Percentiles rank a stretch among this genome's conserved stretches.
These are phyloP conservation scores for Hibiscus tridactylites DNA, from an alignment of 345 rosid species.

Conservation along the genomic window DNA sequence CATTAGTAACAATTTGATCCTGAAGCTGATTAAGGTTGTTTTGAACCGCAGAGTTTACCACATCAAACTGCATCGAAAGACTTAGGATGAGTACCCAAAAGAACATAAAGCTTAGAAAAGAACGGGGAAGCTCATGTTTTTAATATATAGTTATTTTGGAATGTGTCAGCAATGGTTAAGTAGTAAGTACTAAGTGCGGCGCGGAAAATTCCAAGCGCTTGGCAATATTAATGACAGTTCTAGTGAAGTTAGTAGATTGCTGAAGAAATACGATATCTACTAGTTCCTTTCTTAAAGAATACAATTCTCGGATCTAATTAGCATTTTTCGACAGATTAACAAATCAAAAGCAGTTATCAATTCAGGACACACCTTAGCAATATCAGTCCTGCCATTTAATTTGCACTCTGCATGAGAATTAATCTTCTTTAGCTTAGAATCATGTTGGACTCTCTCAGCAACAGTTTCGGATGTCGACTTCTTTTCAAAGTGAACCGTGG, in stretches of 20 bases:
- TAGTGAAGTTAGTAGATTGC: background rate
- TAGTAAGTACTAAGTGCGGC: background rate
- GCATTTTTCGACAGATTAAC: background rate
- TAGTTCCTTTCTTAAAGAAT: background rate
- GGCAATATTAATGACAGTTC: background rate
- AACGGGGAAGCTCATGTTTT: too few species aligned
- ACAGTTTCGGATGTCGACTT: conserved; percentile 7
- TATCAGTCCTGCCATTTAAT: conserved; percentile 9
- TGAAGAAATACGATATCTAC: background rate
- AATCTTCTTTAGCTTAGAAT: conserved; percentile 12
- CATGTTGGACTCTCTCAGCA: conserved; percentile 4
- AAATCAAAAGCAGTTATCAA: background rate
- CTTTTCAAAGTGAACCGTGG: background rate
- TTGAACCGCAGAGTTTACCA: conserved; percentile 7
- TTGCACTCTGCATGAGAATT: conserved; percentile 7
- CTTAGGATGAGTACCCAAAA: background rate
- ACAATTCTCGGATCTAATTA: background rate
- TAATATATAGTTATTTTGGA: too few species aligned
- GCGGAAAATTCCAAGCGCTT: background rate
- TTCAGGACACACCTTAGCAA: conserved; percentile 1
- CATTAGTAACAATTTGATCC: conserved; percentile 21
- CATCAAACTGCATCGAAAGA: conserved; percentile 16
- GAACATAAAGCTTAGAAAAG: background rate
- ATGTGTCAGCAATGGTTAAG: background rate
- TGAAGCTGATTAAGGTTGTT: conserved; percentile 11